Conservation (phyloP, 176 grass and related monocot species). For the Rhynchospora tenuis region DNA sequence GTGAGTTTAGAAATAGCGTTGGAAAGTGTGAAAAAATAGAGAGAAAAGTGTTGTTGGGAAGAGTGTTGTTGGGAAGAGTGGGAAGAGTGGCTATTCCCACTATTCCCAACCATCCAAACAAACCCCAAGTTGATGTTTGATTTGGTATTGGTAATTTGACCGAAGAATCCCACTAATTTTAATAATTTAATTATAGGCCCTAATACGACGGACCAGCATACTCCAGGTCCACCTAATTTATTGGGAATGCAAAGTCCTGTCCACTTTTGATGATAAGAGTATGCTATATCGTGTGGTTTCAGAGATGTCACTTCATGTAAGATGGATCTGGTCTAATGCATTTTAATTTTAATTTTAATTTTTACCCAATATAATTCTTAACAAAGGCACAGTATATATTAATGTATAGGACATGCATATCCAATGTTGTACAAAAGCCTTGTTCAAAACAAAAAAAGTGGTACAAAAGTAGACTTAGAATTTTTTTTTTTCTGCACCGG, state of each 20-base stretch:
- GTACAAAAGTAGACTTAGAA: no score
- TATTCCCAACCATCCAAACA: no score
- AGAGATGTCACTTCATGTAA: not conserved
- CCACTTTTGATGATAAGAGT: not conserved
- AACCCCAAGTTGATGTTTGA: no score
- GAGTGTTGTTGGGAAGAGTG: no score
- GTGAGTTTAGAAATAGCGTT: no score
- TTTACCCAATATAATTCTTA: not conserved
- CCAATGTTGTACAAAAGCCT: not conserved
- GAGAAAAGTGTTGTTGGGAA: no score
- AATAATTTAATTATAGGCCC: not conserved
- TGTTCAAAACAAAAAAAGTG: no score
- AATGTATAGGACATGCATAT: not conserved
- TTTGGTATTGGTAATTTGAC: not conserved
- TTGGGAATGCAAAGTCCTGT: not conserved
- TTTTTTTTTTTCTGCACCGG: no score
- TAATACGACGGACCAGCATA: not conserved
- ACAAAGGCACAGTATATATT: not conserved
- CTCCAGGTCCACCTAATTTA: not conserved
- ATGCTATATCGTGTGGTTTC: not conserved
- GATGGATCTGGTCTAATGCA: not conserved
- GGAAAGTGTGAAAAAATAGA: no score
- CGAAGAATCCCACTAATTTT: not conserved
- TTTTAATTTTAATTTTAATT: no score
- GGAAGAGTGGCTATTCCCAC: no score